phyloP scores from a whole-genome alignment of 208 protist species.

The Crithidia expoeki region DNA sequence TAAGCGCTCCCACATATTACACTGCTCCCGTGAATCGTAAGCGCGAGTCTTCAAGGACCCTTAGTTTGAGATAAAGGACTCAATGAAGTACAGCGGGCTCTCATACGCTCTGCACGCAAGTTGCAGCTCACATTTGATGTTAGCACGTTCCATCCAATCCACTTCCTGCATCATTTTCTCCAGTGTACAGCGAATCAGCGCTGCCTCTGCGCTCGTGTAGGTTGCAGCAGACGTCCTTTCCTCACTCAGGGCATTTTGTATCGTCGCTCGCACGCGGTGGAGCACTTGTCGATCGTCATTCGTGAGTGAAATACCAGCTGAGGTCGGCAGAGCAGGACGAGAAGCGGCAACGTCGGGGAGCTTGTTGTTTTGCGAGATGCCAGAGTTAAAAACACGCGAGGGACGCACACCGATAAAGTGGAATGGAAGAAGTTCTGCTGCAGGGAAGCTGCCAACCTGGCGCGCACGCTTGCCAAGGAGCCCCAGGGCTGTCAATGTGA shows the following conservation, averaged over 20 bases:
- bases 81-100: slow-evolving; percentile 11
- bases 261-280: slow-evolving; percentile 4
- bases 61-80: neutral
- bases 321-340: neutral
- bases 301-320: slow-evolving; percentile 2
- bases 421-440: slow-evolving; percentile 16
- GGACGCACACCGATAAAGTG: slow-evolving; percentile 23
- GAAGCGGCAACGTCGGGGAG: neutral
- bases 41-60: too few species aligned
- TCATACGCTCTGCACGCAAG: slow-evolving; percentile 30
- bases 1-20: too few species aligned
- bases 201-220: neutral
- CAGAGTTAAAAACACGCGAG: slow-evolving; percentile 14
- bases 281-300: slow-evolving; percentile 16
- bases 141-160: slow-evolving; percentile 54
- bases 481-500: slow-evolving; percentile 67
- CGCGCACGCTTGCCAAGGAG: slow-evolving; percentile 14
- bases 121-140: slow-evolving; percentile 77
- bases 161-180: slow-evolving; percentile 43
- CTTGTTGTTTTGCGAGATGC: neutral
- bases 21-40: too few species aligned
- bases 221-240: neutral
- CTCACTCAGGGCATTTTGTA: slow-evolving; percentile 5
- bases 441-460: neutral
- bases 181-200: slow-evolving; percentile 29